Base-by-base conservation (phyloP, 2,329 filamentous ascomycete species). In the Monilinia aucupariae region DNA sequence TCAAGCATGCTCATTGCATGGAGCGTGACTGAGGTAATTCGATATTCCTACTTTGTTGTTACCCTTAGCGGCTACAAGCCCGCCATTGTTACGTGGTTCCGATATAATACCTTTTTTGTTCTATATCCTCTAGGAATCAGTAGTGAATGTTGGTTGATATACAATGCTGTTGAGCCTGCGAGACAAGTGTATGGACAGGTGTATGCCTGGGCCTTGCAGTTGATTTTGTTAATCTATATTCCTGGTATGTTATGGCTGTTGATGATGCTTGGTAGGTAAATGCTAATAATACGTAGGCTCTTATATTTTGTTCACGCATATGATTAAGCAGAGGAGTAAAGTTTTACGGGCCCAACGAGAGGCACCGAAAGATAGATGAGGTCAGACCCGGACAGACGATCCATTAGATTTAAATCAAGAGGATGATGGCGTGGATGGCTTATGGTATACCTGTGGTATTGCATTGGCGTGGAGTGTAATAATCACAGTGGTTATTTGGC, bases 31-130 rank as follows among this genome's bases (percentile, higher is more conserved):
- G 94, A 99, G 78, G 89, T 96, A 60, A 88, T 97, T 71, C 88
- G 94, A 61, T 99, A 99, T 82, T 84, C 85, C 54, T 99, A 90
- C 81, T 97, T 97, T 75, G 89, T 90, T 43, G 81, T 92, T 71
- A 86, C 85, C 70, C 82, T 94, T 39, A 78, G 80, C 67, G 81
- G 84, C 34, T 74, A 77, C 64, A 84, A 89, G 37, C 90, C 92
- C 0, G 74, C 71, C 0, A 78, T 81, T 64, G 82, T 96, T 73
- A 85, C 85, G 45, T 96, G 91, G 89, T 79, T 96, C 76, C 82
- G 92, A 70, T 92, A 97, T 77, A 96, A 96, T 76, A 92, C 90
- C 9, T 99, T 99, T 78, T 91, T 91, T 71, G 78, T 97, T 45
- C 83, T 99, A 27, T 99, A 99, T 77, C 94, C 94, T 0, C 75